Evolutionary conservation across 2,329 filamentous ascomycete species (phyloP), one percentile per base, ranked within the genome.

Genomic region (Pseudogymnoascus sp.): DNA sequence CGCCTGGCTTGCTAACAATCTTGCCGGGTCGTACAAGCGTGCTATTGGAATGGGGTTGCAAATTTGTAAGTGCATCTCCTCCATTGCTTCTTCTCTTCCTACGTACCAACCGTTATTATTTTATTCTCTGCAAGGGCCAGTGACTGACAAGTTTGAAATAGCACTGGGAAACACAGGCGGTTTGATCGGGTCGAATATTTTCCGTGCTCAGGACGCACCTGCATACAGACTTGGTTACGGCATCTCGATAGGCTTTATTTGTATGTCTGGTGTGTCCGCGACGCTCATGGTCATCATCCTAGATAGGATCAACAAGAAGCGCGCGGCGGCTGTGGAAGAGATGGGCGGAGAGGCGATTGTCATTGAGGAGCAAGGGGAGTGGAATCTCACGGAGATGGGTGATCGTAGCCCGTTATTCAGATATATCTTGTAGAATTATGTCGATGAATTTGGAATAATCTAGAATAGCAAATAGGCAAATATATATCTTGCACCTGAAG

Each of bases 41-140:
- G 82, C 81, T 12, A 81, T 80, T 0, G 86, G 84, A 1, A 88
- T 88, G 80, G 86, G 84, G 0, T 75, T 88, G 18, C 83, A 86
- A 37, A 86, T 88, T 59, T 49, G 43, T 49, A 7, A 28, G 43
- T 49, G 4, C 8, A 28, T 49, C 28, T 25, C 12, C 12, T 25
- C 25, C 21, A n/a, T 46, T 14, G 21, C 12, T n/a, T 59, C 28
- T 34, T 18, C 16, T 16, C n/a, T 18, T 59, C 25, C 49, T 31
- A 9, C 28, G 7, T 31, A 11, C 28, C 28, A 25, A 46, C 12
- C 42, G 23, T n/a, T 3, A 25, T 12, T n/a, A 46, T 46, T 46
- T 46, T 25, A 25, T 46, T 46, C 12, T 46, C 21, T 25, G 11
- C 42, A n/a, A 46, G 42, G 21, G 42, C 18, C 2, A 25, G 21